Evolutionary conservation across 768 basidiomycete genomes (phyloP), one percentile per base, ranked within the genome.

Genomic region (Roridomyces roridus): DNA sequence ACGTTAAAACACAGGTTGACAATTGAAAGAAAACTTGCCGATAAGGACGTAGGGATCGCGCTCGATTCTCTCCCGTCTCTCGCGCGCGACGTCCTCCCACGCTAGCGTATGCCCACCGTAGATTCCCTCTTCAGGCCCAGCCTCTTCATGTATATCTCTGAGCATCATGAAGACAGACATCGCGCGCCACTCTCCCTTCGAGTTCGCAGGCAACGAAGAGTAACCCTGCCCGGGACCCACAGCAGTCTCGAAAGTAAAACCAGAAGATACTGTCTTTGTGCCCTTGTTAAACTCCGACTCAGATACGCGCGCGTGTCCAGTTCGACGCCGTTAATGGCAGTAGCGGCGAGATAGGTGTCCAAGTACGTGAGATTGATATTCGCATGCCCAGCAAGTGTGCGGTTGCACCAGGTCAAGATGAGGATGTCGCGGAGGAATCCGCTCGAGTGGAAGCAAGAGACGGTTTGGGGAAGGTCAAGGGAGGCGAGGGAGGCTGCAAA

Each of bases 341-440:
- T 67, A 10, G 29, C 12, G 6, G 60, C 10, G 9, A 73, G 65
- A 1, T 57, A 60, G 18, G 64, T 54, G 1, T 48, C 23, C 7
- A 80, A 67, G 49, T 77, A 78, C 0, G 61, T 36, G 1, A n/a
- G n/a, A n/a, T 63, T 40, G 18, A 81, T 77, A 43, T 24, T 26
- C 2, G 15, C 21, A 3, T 18, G 39, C 4, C 53, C 53, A 14
- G 11, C 21, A 17, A 80, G 67, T 2, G 77, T 62, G 23, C 77
- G 74, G 28, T 69, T 70, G 57, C 77, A 69, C 80, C 80, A 81
- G 2, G 72, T 73, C 60, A 82, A 77, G 12, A 72, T 67, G 44
- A 81, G 72, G 28, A 77, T 46, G 58, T 82, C 55, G 24, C 55
- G 46, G 26, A 79, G 69, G 68, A 70, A 80, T 10, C 78, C 79